Conservation (phyloP, 768 basidiomycete genomes). For the Kondoa subrosea region DNA sequence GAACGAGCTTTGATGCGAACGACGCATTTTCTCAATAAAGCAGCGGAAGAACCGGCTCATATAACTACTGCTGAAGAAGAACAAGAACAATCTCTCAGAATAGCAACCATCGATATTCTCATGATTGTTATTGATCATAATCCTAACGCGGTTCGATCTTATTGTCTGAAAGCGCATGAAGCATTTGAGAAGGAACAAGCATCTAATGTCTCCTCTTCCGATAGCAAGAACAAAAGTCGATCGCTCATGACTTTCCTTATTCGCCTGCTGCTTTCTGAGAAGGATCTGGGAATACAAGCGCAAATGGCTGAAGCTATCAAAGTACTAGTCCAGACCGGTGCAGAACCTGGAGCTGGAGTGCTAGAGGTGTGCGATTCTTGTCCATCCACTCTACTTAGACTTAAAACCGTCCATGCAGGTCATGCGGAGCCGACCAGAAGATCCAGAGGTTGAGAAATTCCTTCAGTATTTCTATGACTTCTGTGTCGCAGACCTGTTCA, state of each 20-base stretch:
- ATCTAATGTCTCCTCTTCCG: not conserved
- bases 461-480: slow-evolving; percentile 84
- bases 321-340: slow-evolving; percentile 61
- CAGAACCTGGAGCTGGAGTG: slow-evolving; percentile 27
- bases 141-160: slow-evolving; percentile 62
- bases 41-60: not conserved
- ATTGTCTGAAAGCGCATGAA: slow-evolving; percentile 40
- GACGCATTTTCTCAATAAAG: not conserved
- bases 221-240: slow-evolving; percentile 21
- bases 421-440: slow-evolving; percentile 39
- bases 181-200: slow-evolving; percentile 2
- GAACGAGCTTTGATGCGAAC: slow-evolving; percentile 73
- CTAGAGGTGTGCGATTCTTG: slow-evolving; percentile 25
- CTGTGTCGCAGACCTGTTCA: slow-evolving; percentile 59
- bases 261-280: slow-evolving; percentile 56
- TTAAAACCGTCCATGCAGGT: slow-evolving; percentile 33
- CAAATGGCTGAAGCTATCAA: slow-evolving; percentile 77
- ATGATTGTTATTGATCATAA: slow-evolving; percentile 78
- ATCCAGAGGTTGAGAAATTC: slow-evolving; percentile 66
- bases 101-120: slow-evolving; percentile 70
- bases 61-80: slow-evolving; percentile 35
- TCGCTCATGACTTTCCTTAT: slow-evolving; percentile 54
- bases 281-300: slow-evolving; percentile 71
- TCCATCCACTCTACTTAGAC: slow-evolving; percentile 1
- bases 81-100: slow-evolving; percentile 45